Base-by-base conservation (phyloP, 768 basidiomycete genomes). In the Psilocybe cubensis region DNA sequence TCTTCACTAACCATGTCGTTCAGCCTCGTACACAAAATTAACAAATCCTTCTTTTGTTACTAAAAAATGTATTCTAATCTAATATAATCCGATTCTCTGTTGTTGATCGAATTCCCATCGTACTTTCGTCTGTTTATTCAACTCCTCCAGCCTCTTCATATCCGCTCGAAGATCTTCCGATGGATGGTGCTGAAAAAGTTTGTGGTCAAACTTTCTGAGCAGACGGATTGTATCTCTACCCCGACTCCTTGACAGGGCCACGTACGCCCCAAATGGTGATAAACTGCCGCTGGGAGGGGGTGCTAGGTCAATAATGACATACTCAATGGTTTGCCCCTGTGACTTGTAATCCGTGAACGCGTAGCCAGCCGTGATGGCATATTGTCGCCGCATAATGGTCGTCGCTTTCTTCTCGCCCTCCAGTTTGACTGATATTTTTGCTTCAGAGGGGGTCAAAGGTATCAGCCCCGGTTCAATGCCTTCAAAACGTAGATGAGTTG, bases 301-400 rank as follows among this genome's bases (percentile, higher is more conserved):
- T 1, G 52, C 73, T 0, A 81, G 45, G 56, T 80, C 76, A 3
- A 79, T 68, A 0, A 77, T 56, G 0, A 76, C 71, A 38, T 64
- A 56, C 24, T 61, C 59, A 4, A 76, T 62, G 0, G 76, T 79
- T 51, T 78, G 76, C 0, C 78, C 79, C 52, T 79, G 78, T 0
- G 72, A 62, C 43, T 71, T 68, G 61, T 76, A 79, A 59, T 79
- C 76, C 0, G 75, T 79, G 59, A 79, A 79, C 0, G 74, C 72
- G 47, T 76, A 79, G 25, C 65, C 75, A 0, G 63, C 47, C 0
- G 71, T 75, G 1, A 80, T 51, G 0, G 76, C 62, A n/a, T 68
- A 60, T 48, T 79, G 76, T 2, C 54, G 10, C 4, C 72, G 48
- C 2, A 27, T 56, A 23, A 3, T 72, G 9, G n/a, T 52, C 31